Conservation (phyloP, 2,329 filamentous ascomycete genomes). For the Botryotinia convoluta region DNA sequence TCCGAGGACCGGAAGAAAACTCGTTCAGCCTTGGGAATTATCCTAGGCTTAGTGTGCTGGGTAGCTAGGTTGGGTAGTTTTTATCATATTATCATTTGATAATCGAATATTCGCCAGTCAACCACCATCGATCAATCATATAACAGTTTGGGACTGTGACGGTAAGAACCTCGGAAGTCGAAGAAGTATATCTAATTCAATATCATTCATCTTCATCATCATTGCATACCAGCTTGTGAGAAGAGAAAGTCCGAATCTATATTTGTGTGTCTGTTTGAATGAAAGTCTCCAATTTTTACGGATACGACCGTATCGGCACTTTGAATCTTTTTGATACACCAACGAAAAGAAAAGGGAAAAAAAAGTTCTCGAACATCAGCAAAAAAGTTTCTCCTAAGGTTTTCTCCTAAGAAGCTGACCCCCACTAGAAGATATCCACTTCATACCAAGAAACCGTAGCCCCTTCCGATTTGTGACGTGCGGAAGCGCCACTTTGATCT, state of each 20-base stretch:
- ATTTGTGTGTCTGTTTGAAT: not conserved
- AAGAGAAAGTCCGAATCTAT: not conserved
- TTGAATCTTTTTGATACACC: not conserved
- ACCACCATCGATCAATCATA: not conserved
- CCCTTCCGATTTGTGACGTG: slow-evolving; percentile 20
- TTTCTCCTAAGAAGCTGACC: not conserved
- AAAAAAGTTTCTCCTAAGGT: slow-evolving; percentile 6
- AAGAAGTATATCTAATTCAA: not conserved
- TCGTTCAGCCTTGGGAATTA: slow-evolving; percentile 11
- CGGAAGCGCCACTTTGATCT: slow-evolving; percentile 20
- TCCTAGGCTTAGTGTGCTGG: not conserved
- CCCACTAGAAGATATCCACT: slow-evolving; percentile 3
- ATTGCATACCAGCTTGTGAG: not conserved
- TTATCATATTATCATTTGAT: not conserved
- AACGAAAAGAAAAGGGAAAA: not conserved
- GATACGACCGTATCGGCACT: not conserved
- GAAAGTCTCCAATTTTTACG: not conserved
- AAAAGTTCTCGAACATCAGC: slow-evolving; percentile 12
- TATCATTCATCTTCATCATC: not conserved
- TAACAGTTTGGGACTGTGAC: not conserved
- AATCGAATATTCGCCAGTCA: not conserved
- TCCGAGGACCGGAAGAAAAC: not conserved
- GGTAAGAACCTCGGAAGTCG: not conserved
- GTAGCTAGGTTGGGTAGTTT: not conserved
- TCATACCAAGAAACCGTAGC: slow-evolving; percentile 1